Evolutionary conservation across 2,329 filamentous ascomycete genomes (phyloP).

Genomic region (Aciculosporium take): DNA sequence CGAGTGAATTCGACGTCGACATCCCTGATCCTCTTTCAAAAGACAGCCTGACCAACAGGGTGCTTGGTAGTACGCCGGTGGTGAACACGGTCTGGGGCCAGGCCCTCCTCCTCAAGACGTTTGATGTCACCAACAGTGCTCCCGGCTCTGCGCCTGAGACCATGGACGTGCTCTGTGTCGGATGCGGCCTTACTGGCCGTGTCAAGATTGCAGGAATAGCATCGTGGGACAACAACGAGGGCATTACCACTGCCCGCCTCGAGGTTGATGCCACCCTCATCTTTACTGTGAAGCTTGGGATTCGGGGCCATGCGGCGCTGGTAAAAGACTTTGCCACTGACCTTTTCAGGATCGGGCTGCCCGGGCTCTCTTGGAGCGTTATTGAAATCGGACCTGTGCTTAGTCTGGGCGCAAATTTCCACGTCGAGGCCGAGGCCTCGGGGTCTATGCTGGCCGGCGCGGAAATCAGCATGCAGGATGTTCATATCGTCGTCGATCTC

Average conservation of each 20-base stretch:
- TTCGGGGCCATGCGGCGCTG: slow-evolving; percentile 15
- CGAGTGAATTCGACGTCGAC: too few relatives aligned
- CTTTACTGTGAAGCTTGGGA: slow-evolving; percentile 16
- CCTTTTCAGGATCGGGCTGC: slow-evolving; percentile 13
- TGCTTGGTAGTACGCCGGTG: too few relatives aligned
- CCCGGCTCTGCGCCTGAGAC: not conserved
- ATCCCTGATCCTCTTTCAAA: slow-evolving; percentile 8
- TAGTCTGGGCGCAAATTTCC: slow-evolving; percentile 11
- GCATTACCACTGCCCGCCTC: too few relatives aligned
- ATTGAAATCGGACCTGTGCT: slow-evolving; percentile 15
- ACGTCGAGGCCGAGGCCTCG: slow-evolving; percentile 11
- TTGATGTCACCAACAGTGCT: not conserved
- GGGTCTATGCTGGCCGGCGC: slow-evolving; percentile 17
- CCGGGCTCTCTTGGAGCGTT: slow-evolving; percentile 13
- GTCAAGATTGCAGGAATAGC: slow-evolving; percentile 3
- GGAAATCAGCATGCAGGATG: slow-evolving; percentile 11
- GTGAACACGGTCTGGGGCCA: slow-evolving; percentile 4
- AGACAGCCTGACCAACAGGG: too few relatives aligned
- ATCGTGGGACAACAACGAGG: too few relatives aligned
- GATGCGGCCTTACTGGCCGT: slow-evolving; percentile 2
- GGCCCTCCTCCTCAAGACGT: slow-evolving; percentile 2
- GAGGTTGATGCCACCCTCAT: slow-evolving; percentile 8
- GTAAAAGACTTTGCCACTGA: slow-evolving; percentile 10
- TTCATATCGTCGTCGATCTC: slow-evolving; percentile 11
- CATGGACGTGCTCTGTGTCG: slow-evolving; percentile 5